Conservation (phyloP, 2,329 filamentous ascomycete genomes). For the Colletotrichum sp. region DNA sequence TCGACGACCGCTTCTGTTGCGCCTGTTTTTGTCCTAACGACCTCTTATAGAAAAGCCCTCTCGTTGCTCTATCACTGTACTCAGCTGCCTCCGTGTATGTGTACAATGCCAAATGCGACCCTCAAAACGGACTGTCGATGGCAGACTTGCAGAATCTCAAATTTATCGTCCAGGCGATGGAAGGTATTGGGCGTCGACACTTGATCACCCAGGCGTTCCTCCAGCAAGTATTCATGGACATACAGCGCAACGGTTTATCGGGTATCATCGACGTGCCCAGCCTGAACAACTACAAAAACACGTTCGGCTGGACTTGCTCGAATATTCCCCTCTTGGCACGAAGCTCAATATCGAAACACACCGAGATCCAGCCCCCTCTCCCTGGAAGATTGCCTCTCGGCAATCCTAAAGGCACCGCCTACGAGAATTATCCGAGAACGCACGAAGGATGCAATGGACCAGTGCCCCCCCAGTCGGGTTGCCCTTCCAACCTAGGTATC, state of each 20-base stretch:
- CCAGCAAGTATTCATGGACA: constrained; percentile 83
- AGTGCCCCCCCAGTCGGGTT: not conserved
- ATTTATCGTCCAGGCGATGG: constrained; percentile 80
- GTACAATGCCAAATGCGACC: constrained; percentile 74
- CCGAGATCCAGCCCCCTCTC: constrained; percentile 43
- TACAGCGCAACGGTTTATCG: constrained; percentile 59
- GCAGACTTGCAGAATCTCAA: constrained; percentile 61
- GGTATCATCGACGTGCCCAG: constrained; percentile 39
- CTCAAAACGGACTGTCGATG: constrained; percentile 62
- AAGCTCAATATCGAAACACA: constrained; percentile 46
- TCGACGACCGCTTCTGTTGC: not conserved
- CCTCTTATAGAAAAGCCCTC: constrained; percentile 69
- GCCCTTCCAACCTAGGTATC: not conserved
- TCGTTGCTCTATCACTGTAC: constrained; percentile 84
- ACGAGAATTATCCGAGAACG: not conserved
- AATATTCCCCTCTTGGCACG: constrained; percentile 55
- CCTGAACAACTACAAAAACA: constrained; percentile 35
- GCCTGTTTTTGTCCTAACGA: not conserved
- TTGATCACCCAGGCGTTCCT: constrained; percentile 82
- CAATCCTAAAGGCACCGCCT: constrained; percentile 14
- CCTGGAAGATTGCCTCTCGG: constrained; percentile 49
- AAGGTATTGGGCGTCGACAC: constrained; percentile 75
- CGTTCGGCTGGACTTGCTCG: constrained; percentile 32
- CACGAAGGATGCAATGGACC: not conserved
- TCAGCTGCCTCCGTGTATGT: constrained; percentile 85